Base-by-base conservation (phyloP, 352 stramenopile genomes). In the Phytophthora litchii region DNA sequence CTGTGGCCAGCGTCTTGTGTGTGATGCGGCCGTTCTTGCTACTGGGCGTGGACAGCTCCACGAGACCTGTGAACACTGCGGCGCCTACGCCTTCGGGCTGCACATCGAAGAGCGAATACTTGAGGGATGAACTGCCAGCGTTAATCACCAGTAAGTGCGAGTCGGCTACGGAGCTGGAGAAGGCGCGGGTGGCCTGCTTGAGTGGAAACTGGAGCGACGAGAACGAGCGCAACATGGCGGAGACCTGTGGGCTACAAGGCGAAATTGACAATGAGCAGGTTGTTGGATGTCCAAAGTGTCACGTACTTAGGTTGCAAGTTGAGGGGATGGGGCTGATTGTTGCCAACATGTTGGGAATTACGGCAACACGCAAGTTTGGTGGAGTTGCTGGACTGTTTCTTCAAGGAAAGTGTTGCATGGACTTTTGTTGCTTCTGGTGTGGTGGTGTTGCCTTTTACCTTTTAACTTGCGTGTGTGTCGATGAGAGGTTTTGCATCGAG, bases 31-130 rank as follows among this genome's bases (percentile, higher is more conserved):
- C 83, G 34, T 88, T 68, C 36, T 68, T 80, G n/a, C 67, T 80
- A 44, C 69, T 79, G 17, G 72, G 60, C 25, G 67, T 89, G 54
- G 83, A 91, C 23, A 96, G 70, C 65, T 92, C 83, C 32, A 92
- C 87, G 32, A 93, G 73, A 3, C 84, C 83, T 14, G 83, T 78
- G 61, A 94, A 89, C 16, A 94, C 54, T 8, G 82, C 72, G 20
- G 62, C 62, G 23, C 78, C 78, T 16, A 93, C 76, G 36, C 73
- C 56, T 3, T 54, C 34, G 2, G 32, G 43, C 29, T 79, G 54
- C 14, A 91, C 43, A 21, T 62, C 52, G 57, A 94, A 95, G 29
- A 95, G 69, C 69, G 89, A 92, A 71, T 94, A 95, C 66, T 95
- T 95, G 67, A 95, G 76, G 57, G 84, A 86, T 11, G 86, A 95